phyloP scores from a whole-genome alignment of 495 filamentous ascomycete genomes.

The Trichoderma gamsii region DNA sequence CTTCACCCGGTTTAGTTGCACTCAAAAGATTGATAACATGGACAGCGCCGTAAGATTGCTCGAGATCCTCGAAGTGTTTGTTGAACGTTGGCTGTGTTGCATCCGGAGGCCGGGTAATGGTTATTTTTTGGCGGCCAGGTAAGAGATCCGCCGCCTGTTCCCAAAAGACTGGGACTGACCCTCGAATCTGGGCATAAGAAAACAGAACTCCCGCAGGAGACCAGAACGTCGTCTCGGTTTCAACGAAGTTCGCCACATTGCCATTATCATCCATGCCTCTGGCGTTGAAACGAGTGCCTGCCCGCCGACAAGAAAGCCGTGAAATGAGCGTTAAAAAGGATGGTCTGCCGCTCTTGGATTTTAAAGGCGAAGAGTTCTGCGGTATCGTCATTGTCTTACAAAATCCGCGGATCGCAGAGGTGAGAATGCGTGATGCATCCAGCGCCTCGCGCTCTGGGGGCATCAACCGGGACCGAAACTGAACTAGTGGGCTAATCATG shows the following conservation, averaged over 20 bases:
- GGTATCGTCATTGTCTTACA: constrained; percentile 78
- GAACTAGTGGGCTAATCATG: constrained; percentile 88
- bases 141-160: constrained; percentile 84
- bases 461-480: constrained; percentile 76
- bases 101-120: constrained; percentile 79
- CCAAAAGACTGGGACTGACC: constrained; percentile 95
- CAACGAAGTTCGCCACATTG: constrained; percentile 84
- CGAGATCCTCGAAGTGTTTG: constrained; percentile 81
- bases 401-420: constrained; percentile 90
- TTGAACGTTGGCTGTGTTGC: constrained; percentile 94
- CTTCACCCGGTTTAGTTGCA: constrained; percentile 74
- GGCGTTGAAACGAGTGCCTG: constrained; percentile 93
- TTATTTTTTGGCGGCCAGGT: constrained; percentile 91
- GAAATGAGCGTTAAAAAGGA: constrained; percentile 84
- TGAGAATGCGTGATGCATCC: constrained; percentile 80
- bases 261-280: constrained; percentile 96
- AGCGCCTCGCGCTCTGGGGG: constrained; percentile 64
- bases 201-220: constrained; percentile 70
- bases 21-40: constrained; percentile 92
- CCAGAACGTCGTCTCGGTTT: constrained; percentile 66
- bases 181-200: constrained; percentile 88
- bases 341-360: constrained; percentile 64
- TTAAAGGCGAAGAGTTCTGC: constrained; percentile 44
- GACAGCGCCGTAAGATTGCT: constrained; percentile 76
- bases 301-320: constrained; percentile 81